phyloP scores from a whole-genome alignment of 192 early-diverging fungal genomes.

The Tieghemiomyces parasiticus region DNA sequence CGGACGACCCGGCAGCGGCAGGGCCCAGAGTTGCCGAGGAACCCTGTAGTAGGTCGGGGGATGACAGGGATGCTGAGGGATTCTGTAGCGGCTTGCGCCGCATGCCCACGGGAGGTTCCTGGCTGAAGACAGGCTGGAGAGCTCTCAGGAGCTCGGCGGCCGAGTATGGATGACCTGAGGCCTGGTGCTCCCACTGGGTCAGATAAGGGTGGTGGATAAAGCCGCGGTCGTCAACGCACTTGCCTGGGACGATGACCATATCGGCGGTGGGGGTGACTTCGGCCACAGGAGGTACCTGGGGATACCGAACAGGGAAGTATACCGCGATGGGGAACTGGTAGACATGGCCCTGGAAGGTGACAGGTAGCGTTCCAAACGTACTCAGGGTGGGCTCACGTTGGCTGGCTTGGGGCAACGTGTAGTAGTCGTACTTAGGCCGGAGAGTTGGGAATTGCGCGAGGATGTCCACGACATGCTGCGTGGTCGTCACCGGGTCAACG shows the following conservation, averaged over 20 bases:
- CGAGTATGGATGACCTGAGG: conserved; percentile 15
- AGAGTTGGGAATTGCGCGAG: background rate
- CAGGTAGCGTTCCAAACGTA: conserved; percentile 59
- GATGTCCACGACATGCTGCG: background rate
- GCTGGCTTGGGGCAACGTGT: background rate
- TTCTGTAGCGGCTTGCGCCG: no score
- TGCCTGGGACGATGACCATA: conserved; percentile 71
- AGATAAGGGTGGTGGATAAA: conserved; percentile 74
- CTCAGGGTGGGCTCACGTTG: background rate
- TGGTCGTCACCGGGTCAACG: background rate
- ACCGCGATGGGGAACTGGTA: conserved; percentile 90
- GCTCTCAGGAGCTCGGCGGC: conserved; percentile 39
- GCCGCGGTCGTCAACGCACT: conserved; percentile 74
- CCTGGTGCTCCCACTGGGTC: conserved; percentile 37
- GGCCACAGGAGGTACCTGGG: conserved; percentile 56
- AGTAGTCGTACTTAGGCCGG: conserved; percentile 7
- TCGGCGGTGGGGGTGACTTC: conserved; percentile 77
- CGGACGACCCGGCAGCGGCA: no score
- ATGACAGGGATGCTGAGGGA: no score
- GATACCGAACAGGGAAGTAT: conserved; percentile 77
- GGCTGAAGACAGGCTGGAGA: conserved; percentile 53
- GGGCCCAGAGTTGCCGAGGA: no score
- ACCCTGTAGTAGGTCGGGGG: no score
- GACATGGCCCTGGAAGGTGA: conserved; percentile 56
- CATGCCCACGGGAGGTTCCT: conserved; percentile 66